These are phyloP conservation scores for Choiromyces venosus DNA, from an alignment of 495 filamentous ascomycete species.

Conservation along the genomic window DNA sequence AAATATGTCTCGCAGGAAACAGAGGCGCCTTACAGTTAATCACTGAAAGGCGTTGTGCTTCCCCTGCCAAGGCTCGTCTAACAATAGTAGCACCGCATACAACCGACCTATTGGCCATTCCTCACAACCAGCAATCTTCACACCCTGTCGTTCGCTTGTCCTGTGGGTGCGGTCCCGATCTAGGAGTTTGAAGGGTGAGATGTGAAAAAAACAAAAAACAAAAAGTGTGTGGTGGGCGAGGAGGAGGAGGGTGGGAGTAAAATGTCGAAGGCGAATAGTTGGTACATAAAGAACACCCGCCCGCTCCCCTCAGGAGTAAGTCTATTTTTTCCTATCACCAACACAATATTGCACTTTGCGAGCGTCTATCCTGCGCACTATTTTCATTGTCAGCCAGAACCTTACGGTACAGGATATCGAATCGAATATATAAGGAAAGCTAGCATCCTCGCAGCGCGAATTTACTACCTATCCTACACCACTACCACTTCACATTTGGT, in stretches of 20 bases:
- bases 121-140: neutral
- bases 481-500: neutral
- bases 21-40: neutral
- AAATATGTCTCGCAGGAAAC: neutral
- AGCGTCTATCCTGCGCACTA: neutral
- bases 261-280: neutral
- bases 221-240: neutral
- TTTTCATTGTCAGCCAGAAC: neutral
- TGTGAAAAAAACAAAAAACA: neutral
- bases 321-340: slow-evolving; percentile 6
- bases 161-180: neutral
- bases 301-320: neutral
- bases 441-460: slow-evolving; percentile 2
- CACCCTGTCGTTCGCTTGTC: neutral
- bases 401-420: neutral
- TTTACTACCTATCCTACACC: neutral
- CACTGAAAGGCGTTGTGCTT: neutral
- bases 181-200: neutral
- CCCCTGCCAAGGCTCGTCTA: slow-evolving; percentile 2
- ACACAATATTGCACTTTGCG: neutral
- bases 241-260: neutral
- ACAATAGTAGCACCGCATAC: neutral
- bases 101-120: neutral
- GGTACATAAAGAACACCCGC: slow-evolving; percentile 1
- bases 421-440: slow-evolving; percentile 3